Base-by-base conservation (phyloP, 306 rosid species). In the Cicer bijugum region DNA sequence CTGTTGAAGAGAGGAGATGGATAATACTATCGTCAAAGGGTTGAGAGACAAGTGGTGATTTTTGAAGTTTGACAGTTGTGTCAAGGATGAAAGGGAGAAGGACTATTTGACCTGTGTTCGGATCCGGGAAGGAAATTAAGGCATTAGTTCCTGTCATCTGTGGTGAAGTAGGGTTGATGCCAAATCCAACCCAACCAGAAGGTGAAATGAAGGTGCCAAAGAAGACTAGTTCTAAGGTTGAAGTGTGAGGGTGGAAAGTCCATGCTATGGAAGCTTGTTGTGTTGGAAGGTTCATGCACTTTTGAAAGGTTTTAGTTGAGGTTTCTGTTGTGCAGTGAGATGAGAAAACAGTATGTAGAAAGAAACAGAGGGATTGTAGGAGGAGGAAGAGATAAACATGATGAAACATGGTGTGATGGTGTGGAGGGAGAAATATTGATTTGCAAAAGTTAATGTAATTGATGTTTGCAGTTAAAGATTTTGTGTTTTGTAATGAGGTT, bases 201-300 rank as follows among this genome's bases (percentile, higher is more conserved):
- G 98, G 98, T 1, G 98, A 94, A 15, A 94, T 94, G 95, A 94
- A 94, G 64, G 76, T 82, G 48, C 96, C 97, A 42, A 84, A 91
- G 89, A 94, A 94, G 53, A 79, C 88, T 10, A 94, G 83, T 75
- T 91, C 97, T 38, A 94, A 47, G 50, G 97, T 91, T 23, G 88
- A 58, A 16, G 88, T 94, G 75, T 82, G 86, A 69, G 84, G 68
- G 69, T 94, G 96, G 69, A 87, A 91, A 69, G 97, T 94, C 98
- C 98, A 94, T 6, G 98, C 98, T 55, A 94, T 83, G 75, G 98
- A 91, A 82, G 96, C 97, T 68, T 89, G 89, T 76, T 94, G 98
- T 45, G 92, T 88, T 8, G 97, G 95, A 14, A 94, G 97, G 12
- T 87, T 81, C 87, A 87, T 88, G 77, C 97, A 94, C 84, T 84